Conservation (phyloP, 2,329 filamentous ascomycete genomes). For the Aspergillus jensenii region DNA sequence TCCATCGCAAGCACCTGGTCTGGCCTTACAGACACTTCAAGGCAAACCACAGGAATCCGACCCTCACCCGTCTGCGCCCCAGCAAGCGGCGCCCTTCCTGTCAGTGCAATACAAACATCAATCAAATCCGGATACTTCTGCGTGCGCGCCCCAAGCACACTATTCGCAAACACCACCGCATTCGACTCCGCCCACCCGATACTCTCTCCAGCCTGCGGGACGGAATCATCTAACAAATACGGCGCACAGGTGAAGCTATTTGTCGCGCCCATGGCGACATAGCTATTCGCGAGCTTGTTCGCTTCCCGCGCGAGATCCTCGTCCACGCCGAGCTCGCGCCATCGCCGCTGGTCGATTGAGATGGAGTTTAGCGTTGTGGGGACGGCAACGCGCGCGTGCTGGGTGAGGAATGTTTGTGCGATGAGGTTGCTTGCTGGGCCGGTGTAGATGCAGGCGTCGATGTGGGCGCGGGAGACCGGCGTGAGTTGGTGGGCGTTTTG, state of each 20-base stretch:
- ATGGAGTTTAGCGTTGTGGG: slow-evolving; percentile 47
- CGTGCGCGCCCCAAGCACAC: slow-evolving; percentile 46
- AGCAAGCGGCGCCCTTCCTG: slow-evolving; percentile 35
- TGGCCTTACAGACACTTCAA: neutral
- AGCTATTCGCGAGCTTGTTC: slow-evolving; percentile 37
- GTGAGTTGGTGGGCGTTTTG: slow-evolving; percentile 36
- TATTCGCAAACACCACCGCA: slow-evolving; percentile 49
- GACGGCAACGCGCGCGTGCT: slow-evolving; percentile 38
- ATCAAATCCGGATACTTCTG: slow-evolving; percentile 50
- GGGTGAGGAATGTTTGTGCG: slow-evolving; percentile 34
- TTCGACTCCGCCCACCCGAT: slow-evolving; percentile 50
- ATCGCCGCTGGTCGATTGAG: slow-evolving; percentile 44
- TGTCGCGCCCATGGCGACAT: slow-evolving; percentile 42
- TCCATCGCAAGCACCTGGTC: slow-evolving; percentile 18
- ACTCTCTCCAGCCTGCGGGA: slow-evolving; percentile 24
- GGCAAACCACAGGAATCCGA: slow-evolving; percentile 12
- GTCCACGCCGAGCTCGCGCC: slow-evolving; percentile 40
- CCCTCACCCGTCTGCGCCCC: slow-evolving; percentile 27
- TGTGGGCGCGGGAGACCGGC: slow-evolving; percentile 42
- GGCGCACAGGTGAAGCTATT: no score
- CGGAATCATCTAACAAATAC: no score
- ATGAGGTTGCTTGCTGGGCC: slow-evolving; percentile 41
- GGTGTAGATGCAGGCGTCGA: slow-evolving; percentile 47
- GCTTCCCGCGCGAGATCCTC: slow-evolving; percentile 29
- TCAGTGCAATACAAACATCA: slow-evolving; percentile 46